These are phyloP conservation scores for Sporothrix sp. DNA, from an alignment of 2,329 filamentous ascomycete genomes.

Conservation along the genomic window DNA sequence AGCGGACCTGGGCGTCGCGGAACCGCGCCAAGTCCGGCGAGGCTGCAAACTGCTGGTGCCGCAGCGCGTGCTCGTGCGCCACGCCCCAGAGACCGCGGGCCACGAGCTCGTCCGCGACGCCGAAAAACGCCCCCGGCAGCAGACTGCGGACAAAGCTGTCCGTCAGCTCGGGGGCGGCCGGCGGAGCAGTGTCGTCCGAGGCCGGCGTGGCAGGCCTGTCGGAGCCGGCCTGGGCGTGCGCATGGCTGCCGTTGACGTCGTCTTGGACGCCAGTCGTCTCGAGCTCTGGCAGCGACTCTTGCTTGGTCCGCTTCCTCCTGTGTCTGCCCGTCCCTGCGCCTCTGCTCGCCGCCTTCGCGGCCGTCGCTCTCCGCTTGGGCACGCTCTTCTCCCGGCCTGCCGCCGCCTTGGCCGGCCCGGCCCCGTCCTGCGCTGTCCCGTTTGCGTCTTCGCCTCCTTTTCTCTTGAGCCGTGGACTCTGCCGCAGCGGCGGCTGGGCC, in stretches of 20 bases:
- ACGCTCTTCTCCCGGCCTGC: too few species aligned
- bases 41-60: background rate
- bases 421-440: background rate
- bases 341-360: background rate
- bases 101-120: slow-evolving; percentile 11
- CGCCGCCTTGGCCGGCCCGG: too few species aligned
- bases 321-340: too few species aligned
- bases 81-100: slow-evolving; percentile 13
- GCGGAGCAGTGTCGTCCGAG: background rate
- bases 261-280: background rate
- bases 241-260: background rate
- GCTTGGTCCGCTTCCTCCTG: background rate
- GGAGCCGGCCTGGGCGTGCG: too few species aligned
- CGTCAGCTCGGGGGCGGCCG: background rate
- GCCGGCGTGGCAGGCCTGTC: background rate
- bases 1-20: background rate
- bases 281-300: too few species aligned
- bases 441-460: background rate
- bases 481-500: background rate
- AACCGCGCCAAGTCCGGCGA: slow-evolving; percentile 2
- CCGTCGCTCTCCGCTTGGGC: too few species aligned
- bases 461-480: background rate
- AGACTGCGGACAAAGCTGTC: slow-evolving; percentile 9
- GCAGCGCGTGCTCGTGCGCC: slow-evolving; percentile 5
- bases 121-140: slow-evolving; percentile 13